Evolutionary conservation across 129 eudicot species (phyloP).

Genomic region (Chrysanthemum seticuspe): DNA sequence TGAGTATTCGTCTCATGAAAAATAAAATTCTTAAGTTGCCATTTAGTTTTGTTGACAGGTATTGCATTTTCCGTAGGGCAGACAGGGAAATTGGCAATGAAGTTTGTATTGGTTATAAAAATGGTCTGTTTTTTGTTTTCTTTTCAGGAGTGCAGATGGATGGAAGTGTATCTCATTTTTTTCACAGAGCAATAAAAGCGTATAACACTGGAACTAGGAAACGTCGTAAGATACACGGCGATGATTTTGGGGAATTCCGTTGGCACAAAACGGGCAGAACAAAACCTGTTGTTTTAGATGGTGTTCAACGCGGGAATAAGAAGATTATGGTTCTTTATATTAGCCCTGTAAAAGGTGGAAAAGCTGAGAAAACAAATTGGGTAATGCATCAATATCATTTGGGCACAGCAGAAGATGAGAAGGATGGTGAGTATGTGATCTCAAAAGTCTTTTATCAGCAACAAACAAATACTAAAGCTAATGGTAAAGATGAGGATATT

Average conservation of each 20-base stretch:
- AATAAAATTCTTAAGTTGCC: background rate
- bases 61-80: too few species aligned
- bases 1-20: background rate
- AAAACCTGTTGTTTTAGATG: slow-evolving; percentile 75
- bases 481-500: slow-evolving; percentile 50
- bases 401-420: slow-evolving; percentile 90
- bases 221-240: slow-evolving; percentile 89
- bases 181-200: slow-evolving; percentile 91
- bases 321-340: slow-evolving; percentile 94
- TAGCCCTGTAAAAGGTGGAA: slow-evolving; percentile 70
- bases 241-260: slow-evolving; percentile 75
- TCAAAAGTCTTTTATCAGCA: slow-evolving; percentile 96
- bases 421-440: slow-evolving; percentile 84
- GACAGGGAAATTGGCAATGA: too few species aligned
- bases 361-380: slow-evolving; percentile 94
- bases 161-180: slow-evolving; percentile 90
- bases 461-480: slow-evolving; percentile 56
- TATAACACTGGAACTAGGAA: slow-evolving; percentile 87
- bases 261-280: slow-evolving; percentile 99
- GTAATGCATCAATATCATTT: slow-evolving; percentile 99
- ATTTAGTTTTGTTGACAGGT: too few species aligned
- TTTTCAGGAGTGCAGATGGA: slow-evolving; percentile 84
- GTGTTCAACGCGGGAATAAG: slow-evolving; percentile 80
- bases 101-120: background rate
- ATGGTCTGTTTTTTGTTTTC: background rate